These are phyloP conservation scores for Phoenix roebelenii DNA, from an alignment of 176 grass and related monocot species.

Conservation along the genomic window DNA sequence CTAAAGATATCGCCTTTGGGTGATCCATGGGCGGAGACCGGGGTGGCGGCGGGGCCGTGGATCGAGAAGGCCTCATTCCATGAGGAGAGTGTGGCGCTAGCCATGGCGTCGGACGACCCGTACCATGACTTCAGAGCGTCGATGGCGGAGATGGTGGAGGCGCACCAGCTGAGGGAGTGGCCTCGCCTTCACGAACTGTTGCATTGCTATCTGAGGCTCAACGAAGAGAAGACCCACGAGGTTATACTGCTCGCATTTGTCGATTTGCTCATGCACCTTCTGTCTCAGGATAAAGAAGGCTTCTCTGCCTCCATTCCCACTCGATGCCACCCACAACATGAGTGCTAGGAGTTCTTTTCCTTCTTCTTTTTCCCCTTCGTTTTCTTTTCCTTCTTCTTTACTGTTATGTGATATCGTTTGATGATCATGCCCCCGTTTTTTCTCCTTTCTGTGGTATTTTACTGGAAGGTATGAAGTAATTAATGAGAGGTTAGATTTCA, in stretches of 20 bases:
- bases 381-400: no score
- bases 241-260: slow-evolving; percentile 10
- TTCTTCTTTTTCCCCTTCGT: no score
- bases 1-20: no score
- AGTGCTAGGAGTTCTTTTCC: no score
- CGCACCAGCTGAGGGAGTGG: slow-evolving; percentile 16
- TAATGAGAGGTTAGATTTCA: no score
- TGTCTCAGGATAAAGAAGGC: neutral
- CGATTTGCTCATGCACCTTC: slow-evolving; percentile 3
- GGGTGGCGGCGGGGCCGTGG: neutral
- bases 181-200: slow-evolving; percentile 18
- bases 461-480: no score
- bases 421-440: no score
- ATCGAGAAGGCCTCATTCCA: neutral
- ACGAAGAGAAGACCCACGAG: slow-evolving; percentile 19
- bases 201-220: slow-evolving; percentile 20
- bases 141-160: slow-evolving; percentile 27
- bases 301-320: neutral
- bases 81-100: neutral
- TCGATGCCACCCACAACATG: no score
- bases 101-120: slow-evolving; percentile 13
- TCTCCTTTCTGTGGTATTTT: no score
- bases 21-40: no score
- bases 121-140: slow-evolving; percentile 17
- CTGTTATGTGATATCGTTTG: no score